These are phyloP conservation scores for Cucumis hystrix DNA, from an alignment of 306 rosid species.

Conservation along the genomic window DNA sequence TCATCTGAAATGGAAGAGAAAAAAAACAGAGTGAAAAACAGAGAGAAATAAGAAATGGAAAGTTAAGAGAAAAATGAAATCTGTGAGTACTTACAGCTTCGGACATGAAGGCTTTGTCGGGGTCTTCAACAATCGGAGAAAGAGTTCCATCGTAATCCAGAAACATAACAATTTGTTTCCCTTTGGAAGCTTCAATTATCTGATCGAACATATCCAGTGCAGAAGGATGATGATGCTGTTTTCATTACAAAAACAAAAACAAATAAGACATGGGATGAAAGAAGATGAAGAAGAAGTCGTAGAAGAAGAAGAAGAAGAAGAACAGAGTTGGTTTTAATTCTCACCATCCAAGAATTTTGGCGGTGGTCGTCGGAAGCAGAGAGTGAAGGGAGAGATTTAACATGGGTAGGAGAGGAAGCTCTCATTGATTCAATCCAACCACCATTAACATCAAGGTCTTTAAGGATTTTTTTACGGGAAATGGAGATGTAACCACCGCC, in stretches of 20 bases:
- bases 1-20: constrained; percentile 43
- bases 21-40: not conserved
- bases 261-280: no score
- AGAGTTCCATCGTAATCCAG: constrained; percentile 90
- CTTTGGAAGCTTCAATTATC: constrained; percentile 60
- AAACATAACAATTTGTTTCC: constrained; percentile 81
- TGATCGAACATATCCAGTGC: constrained; percentile 77
- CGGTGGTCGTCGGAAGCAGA: constrained; percentile 14
- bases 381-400: constrained; percentile 36
- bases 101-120: constrained; percentile 83
- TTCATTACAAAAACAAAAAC: not conserved
- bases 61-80: not conserved
- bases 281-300: no score
- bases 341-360: constrained; percentile 57
- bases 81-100: constrained; percentile 31
- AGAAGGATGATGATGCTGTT: constrained; percentile 66
- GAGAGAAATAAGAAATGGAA: not conserved
- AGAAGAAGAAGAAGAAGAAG: no score
- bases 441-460: constrained; percentile 59
- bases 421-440: constrained; percentile 85
- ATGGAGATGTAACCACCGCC: constrained; percentile 44
- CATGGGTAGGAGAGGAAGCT: constrained; percentile 80
- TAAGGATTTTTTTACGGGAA: constrained; percentile 36
- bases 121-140: constrained; percentile 80
- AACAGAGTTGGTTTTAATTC: not conserved